Evolutionary conservation across 352 stramenopile species (phyloP), one percentile per base, ranked within the genome.

Genomic region (Globisporangium radiosum): DNA sequence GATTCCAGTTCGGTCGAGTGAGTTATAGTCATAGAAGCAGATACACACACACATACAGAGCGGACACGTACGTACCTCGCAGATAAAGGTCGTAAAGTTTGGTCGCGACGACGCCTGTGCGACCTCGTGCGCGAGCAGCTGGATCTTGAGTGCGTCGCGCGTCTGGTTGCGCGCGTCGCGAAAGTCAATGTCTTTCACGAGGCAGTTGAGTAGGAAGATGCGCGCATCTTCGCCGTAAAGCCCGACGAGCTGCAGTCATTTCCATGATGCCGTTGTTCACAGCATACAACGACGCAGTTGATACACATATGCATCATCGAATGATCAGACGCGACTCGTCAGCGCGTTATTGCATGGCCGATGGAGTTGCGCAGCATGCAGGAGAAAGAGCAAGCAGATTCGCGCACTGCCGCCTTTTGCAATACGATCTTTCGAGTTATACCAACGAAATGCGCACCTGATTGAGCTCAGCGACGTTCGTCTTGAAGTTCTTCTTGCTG

Each of bases 401-500:
- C 47, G 47, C 19, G 47, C 25, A 33, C 47, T n/a, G 39, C 11
- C 14, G 15, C 14, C 6, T 39, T 15, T 15, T 9, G 47, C 37
- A 52, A 50, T 17, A 15, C 43, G 11, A 47, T 47, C 42, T n/a
- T 47, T 47, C 63, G 25, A 33, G 25, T 33, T 33, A 33, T 33
- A 33, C 25, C 25, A 33, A 33, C 25, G 25, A 33, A 33, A 33
- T 33, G 25, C 71, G 49, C 40, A 94, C 82, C 88, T 97, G 90
- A 63, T 96, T 96, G 53, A 97, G 78, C 73, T 97, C 90, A 11
- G 88, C 86, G 56, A 97, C 87, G 56, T 91, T 96, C 49, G 85
- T 90, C 75, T 96, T 96, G 72, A 96, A 95, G 71, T 96, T 96
- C 60, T 96, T 96, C 79, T 97, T 97, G 75, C 71, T 96, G 54